phyloP scores from a whole-genome alignment of 1,284 basidiomycete genomes.

The Apiotrichum veenhuisii region DNA sequence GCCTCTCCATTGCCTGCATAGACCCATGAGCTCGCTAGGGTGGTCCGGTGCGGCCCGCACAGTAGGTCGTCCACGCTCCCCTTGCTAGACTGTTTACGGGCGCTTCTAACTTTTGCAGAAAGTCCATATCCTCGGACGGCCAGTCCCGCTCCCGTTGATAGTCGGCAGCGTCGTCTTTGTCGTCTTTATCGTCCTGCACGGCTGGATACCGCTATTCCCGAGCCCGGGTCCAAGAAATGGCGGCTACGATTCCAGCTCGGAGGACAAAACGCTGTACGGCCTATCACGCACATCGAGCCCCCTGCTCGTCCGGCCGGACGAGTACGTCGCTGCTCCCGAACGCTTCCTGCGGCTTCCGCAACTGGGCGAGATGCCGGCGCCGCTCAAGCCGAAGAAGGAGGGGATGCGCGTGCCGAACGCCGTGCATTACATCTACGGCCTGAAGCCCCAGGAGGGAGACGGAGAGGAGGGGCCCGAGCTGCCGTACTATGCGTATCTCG shows the following conservation, averaged over 20 bases:
- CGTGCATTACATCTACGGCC: constrained; percentile 50
- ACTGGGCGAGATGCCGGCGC: constrained; percentile 21
- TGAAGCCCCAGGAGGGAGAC: constrained; percentile 37
- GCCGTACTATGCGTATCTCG: constrained; percentile 52
- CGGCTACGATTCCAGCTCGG: too few species aligned
- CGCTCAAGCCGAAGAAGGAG: constrained; percentile 27
- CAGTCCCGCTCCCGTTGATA: background rate
- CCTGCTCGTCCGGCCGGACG: constrained; percentile 26
- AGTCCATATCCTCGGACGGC: background rate
- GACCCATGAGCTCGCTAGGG: too few species aligned
- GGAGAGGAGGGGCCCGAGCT: constrained; percentile 39
- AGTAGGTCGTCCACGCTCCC: too few species aligned
- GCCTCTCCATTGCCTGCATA: too few species aligned
- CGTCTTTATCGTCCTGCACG: background rate
- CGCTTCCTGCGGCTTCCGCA: constrained; percentile 25
- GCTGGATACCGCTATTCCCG: background rate
- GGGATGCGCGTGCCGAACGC: constrained; percentile 46
- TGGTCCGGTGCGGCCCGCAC: too few species aligned
- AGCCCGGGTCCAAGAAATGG: too few species aligned
- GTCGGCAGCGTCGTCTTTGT: background rate
- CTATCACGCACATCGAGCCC: constrained; percentile 21
- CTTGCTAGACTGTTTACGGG: too few species aligned
- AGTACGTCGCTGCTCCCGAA: constrained; percentile 26
- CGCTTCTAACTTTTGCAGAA: background rate
- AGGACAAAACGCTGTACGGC: background rate